Base-by-base conservation (phyloP, 2,329 filamentous ascomycete genomes). In the Catunica adiposa region DNA sequence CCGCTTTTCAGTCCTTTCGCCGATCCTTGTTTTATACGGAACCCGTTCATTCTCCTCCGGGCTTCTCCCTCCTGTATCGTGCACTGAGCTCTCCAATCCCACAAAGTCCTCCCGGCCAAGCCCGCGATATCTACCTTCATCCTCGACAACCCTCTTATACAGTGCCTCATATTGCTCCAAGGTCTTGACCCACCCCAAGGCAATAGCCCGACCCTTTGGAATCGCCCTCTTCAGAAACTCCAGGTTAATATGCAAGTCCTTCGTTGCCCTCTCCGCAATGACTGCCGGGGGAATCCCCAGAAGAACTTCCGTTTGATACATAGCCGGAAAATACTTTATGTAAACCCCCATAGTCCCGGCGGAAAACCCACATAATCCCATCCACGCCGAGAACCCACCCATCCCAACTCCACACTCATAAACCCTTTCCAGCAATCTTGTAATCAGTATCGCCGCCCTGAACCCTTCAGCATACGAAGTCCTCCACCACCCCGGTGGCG, bases 301-400 rank as follows among this genome's bases (percentile, higher is more conserved):
- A 8, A 17, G 15, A 22, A 44, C 20, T 44, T 44, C 40, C 2
- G n/a, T 44, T 22, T 68, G 59, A 57, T 71, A 72, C 66, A 73
- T 73, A 1, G 63, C 62, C 0, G 71, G 71, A 25, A 71, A 73
- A 3, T 62, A 54, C 2, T 62, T 64, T 1, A 69, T 63, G 56
- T 73, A 73, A 0, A 70, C 59, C 25, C 71, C 72, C 51, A 72
- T 64, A 3, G 68, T 70, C 1, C 68, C 69, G 0, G 71, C 70
- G 0, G 70, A 72, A 38, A 73, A 73, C 1, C 68, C 67, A 54
- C 70, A 73, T n/a, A 73, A 72, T 0, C 70, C 71, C 0, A 69
- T 65, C 55, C 72, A 73, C 0, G 70, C 29, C 29, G 11, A 34
- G 29, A 34, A 34, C 29, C 29, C 29, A 34, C 29, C n/a, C n/a